phyloP scores from a whole-genome alignment of 306 rosid species.

The Fragaria iinumae region DNA sequence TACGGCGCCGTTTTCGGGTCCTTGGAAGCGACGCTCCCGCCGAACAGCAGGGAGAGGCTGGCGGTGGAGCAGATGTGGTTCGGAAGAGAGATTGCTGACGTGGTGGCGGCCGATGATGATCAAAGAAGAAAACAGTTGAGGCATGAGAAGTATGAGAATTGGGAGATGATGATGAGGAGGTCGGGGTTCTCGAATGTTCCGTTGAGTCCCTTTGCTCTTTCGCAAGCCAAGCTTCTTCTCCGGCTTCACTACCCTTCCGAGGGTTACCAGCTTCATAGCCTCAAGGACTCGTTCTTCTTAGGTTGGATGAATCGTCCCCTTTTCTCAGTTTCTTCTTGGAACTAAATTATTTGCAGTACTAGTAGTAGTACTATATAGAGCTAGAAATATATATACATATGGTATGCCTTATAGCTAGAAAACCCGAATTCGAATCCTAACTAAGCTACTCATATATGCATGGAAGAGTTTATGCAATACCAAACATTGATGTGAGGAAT shows the following conservation, averaged over 20 bases:
- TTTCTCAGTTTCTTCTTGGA: slow-evolving; percentile 61
- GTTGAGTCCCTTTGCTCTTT: slow-evolving; percentile 52
- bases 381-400: not conserved
- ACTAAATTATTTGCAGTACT: slow-evolving; percentile 10
- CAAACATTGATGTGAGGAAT: slow-evolving; percentile 2
- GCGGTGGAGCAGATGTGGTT: slow-evolving; percentile 50
- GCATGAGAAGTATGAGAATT: slow-evolving; percentile 38
- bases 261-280: slow-evolving; percentile 49
- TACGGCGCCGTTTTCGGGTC: slow-evolving; percentile 44
- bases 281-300: slow-evolving; percentile 38
- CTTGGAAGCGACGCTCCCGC: slow-evolving; percentile 53
- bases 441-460: slow-evolving; percentile 6
- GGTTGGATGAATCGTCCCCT: slow-evolving; percentile 55
- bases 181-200: slow-evolving; percentile 43
- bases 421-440: slow-evolving; percentile 4
- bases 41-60: slow-evolving; percentile 45
- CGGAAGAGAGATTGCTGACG: slow-evolving; percentile 45
- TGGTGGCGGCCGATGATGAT: slow-evolving; percentile 28
- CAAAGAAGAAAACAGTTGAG: slow-evolving; percentile 14
- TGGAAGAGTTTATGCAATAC: slow-evolving; percentile 8
- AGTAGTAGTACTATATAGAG: not conserved
- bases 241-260: slow-evolving; percentile 59
- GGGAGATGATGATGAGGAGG: slow-evolving; percentile 44
- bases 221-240: slow-evolving; percentile 54
- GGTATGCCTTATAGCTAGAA: not conserved